Conservation (phyloP, 192 early-diverging fungal genomes). For the Coemansia reversa region DNA sequence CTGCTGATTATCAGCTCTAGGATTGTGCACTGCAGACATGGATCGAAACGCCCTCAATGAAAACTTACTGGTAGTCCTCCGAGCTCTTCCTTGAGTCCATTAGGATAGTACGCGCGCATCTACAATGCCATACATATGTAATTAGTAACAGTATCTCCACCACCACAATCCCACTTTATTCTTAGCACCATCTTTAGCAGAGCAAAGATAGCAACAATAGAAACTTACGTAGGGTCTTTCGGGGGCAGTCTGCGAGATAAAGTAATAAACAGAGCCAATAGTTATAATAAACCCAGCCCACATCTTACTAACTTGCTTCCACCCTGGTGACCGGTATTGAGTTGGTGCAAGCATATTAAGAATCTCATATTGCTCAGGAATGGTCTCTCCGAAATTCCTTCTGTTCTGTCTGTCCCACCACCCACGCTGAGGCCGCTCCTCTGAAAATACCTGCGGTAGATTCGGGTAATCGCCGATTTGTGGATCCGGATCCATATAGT, state of each 20-base stretch:
- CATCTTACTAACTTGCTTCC: slow-evolving; percentile 60
- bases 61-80: slow-evolving; percentile 50
- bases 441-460: slow-evolving; percentile 62
- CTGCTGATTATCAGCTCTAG: too few relatives aligned
- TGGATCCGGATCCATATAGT: slow-evolving; percentile 59
- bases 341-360: slow-evolving; percentile 70
- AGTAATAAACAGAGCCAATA: slow-evolving; percentile 56
- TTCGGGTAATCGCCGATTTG: slow-evolving; percentile 78
- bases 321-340: slow-evolving; percentile 55
- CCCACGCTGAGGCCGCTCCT: slow-evolving; percentile 62
- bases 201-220: slow-evolving; percentile 2
- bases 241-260: slow-evolving; percentile 55
- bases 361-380: slow-evolving; percentile 71
- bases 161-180: not conserved
- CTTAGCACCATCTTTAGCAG: not conserved
- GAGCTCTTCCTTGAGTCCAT: slow-evolving; percentile 67
- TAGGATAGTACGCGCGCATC: slow-evolving; percentile 62
- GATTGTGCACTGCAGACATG: not conserved
- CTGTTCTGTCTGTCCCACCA: slow-evolving; percentile 74
- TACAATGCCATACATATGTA: slow-evolving; percentile 4
- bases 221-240: slow-evolving; percentile 59
- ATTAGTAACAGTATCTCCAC: not conserved
- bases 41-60: not conserved
- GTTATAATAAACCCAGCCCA: slow-evolving; percentile 55
- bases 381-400: slow-evolving; percentile 72